phyloP scores from a whole-genome alignment of 352 stramenopile genomes.

The Pythium sukuiense region DNA sequence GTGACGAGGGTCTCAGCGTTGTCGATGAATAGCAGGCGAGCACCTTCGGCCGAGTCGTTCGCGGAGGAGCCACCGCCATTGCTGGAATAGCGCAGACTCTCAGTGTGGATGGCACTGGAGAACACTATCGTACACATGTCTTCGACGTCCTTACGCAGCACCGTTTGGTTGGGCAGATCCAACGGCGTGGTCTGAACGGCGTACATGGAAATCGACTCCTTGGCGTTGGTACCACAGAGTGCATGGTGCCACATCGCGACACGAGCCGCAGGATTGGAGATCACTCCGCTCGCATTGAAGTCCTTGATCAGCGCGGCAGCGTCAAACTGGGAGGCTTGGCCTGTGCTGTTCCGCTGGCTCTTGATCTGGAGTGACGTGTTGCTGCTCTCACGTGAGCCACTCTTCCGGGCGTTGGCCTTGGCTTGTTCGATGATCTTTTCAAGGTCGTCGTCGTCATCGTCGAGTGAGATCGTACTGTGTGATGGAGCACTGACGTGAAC shows the following conservation, averaged over 20 bases:
- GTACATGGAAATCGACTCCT: conserved; percentile 68
- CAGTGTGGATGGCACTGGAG: conserved; percentile 47
- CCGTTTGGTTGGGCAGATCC: conserved; percentile 47
- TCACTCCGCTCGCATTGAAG: conserved; percentile 40
- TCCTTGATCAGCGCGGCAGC: conserved; percentile 27
- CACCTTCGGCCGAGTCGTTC: conserved; percentile 36
- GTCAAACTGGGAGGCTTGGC: conserved; percentile 28
- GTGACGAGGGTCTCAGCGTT: conserved; percentile 71
- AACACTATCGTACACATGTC: conserved; percentile 65
- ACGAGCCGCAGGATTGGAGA: conserved; percentile 38
- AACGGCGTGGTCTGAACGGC: conserved; percentile 64
- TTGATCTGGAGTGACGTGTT: conserved; percentile 63
- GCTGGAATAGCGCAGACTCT: conserved; percentile 26
- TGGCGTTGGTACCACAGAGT: conserved; percentile 34
- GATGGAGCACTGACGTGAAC: conserved; percentile 16
- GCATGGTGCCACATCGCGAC: conserved; percentile 61
- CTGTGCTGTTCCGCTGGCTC: conserved; percentile 36
- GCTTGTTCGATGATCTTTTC: conserved; percentile 53
- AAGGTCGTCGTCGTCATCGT: conserved; percentile 54
- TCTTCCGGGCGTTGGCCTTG: conserved; percentile 41
- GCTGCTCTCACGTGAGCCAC: conserved; percentile 56
- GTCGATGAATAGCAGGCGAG: conserved; percentile 75
- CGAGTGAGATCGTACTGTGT: conserved; percentile 35
- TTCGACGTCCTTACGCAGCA: conserved; percentile 72
- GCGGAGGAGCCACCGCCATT: conserved; percentile 22